These are phyloP conservation scores for Saitozyma sp. DNA, from an alignment of 768 basidiomycete species.

Conservation along the genomic window DNA sequence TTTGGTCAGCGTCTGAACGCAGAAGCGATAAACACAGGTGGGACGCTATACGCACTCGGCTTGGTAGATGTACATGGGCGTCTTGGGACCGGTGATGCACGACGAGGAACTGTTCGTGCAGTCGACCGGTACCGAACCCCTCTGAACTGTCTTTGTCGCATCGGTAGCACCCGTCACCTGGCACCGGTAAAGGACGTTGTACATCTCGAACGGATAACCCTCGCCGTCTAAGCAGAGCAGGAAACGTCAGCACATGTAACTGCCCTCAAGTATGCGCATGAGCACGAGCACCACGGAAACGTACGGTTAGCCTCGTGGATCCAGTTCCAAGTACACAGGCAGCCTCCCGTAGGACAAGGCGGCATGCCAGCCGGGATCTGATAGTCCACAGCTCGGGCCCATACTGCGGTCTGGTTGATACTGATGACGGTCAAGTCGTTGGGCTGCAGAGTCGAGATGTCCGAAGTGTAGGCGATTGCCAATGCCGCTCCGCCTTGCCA, in stretches of 20 bases:
- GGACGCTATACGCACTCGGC: neutral
- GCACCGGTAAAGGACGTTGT: constrained; percentile 20
- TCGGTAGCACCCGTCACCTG: constrained; percentile 8
- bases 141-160: constrained; percentile 2
- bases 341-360: constrained; percentile 64
- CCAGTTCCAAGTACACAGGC: constrained; percentile 42
- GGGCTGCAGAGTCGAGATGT: constrained; percentile 62
- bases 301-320: constrained; percentile 1
- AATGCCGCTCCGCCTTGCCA: constrained; percentile 54
- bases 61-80: constrained; percentile 10
- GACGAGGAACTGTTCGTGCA: neutral
- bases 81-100: too few species aligned
- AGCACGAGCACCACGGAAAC: too few species aligned
- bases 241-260: neutral
- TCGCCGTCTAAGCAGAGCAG: constrained; percentile 4
- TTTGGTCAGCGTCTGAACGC: neutral
- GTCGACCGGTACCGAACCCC: constrained; percentile 6
- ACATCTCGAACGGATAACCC: constrained; percentile 2
- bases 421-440: constrained; percentile 72
- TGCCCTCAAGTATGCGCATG: too few species aligned
- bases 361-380: constrained; percentile 68
- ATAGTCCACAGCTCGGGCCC: constrained; percentile 70
- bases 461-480: constrained; percentile 70
- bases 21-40: neutral
- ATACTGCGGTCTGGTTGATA: constrained; percentile 73